Base-by-base conservation (phyloP, 495 filamentous ascomycete species). In the Trichoderma gamsii region DNA sequence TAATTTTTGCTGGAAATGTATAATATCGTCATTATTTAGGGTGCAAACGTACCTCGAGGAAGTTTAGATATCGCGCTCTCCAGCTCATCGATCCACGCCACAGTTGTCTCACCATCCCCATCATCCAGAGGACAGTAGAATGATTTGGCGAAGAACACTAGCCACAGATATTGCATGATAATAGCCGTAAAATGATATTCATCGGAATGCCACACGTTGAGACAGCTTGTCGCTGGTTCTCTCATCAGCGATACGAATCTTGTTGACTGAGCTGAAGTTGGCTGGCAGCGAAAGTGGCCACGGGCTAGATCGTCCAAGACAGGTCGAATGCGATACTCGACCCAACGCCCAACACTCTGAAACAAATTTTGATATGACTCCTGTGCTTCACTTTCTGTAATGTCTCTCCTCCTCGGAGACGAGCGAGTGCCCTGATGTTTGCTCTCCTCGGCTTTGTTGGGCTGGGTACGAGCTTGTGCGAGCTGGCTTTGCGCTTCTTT, bases 41-140 rank as follows among this genome's bases (percentile, higher is more conserved):
- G 11, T 16, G 44, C 3, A 3, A 23, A 52, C 63, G 1, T 65
- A 69, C 68, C 68, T 52, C 68, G 41, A 16, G 68, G 68, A 32
- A 69, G 63, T 38, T 56, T 56, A 5, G 46, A 23, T 29, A 69
- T 65, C 38, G 63, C 32, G 12, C n/a, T 41, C 29, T 59, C 18
- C 5, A 69, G 12, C 0, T 61, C 32, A 21, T 69, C 63, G 25
- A 69, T 44, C 18, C 49, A 69, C 18, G 41, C 41, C 7, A 41
- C 15, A 7, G 68, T 69, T 29, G 21, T 52, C 25, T 68, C 67
- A 27, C 63, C 68, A n/a, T 66, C 63, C n/a, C 41, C 51, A 25
- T 66, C 68, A 52, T 69, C 68, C 27, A 69, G 15, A 9, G 68
- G 68, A 12, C 59, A 41, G 41, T 69, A 69, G 29, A 69, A 69